These are phyloP conservation scores for Lepidium africanum DNA, from an alignment of 345 rosid species.

Conservation along the genomic window DNA sequence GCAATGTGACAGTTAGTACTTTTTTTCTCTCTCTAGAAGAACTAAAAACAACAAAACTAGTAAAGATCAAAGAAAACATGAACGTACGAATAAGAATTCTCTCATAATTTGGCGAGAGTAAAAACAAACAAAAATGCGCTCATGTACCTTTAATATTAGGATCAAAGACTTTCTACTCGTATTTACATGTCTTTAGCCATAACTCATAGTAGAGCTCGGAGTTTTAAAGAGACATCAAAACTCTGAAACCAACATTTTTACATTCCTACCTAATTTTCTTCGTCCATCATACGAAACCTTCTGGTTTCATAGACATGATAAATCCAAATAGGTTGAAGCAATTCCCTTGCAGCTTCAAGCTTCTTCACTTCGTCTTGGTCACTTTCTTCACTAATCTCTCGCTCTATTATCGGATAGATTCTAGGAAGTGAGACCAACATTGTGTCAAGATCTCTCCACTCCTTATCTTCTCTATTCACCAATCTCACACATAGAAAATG, in stretches of 20 bases:
- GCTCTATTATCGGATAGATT: constrained; percentile 56
- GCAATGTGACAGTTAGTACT: too few relatives aligned
- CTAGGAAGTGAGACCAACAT: constrained; percentile 60
- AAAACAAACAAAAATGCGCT: too few relatives aligned
- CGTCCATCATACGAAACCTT: constrained; percentile 48
- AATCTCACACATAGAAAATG: constrained; percentile 52
- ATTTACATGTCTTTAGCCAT: too few relatives aligned
- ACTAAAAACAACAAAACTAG: too few relatives aligned
- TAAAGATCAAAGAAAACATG: too few relatives aligned
- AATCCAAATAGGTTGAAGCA: constrained; percentile 86
- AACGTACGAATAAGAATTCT: too few relatives aligned
- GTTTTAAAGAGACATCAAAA: background rate
- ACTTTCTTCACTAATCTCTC: constrained; percentile 44
- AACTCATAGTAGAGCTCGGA: too few relatives aligned
- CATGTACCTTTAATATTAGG: too few relatives aligned
- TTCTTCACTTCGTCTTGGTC: constrained; percentile 32
- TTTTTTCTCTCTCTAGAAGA: too few relatives aligned
- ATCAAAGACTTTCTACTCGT: too few relatives aligned
- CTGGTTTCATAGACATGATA: constrained; percentile 75
- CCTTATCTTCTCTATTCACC: constrained; percentile 45
- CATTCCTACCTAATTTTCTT: constrained; percentile 23
- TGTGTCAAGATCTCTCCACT: constrained; percentile 61
- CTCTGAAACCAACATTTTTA: background rate
- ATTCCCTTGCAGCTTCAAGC: constrained; percentile 36
- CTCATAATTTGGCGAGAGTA: too few relatives aligned